Base-by-base conservation (phyloP, 164 flowering plant genomes). In the Magnolia changhungtana region DNA sequence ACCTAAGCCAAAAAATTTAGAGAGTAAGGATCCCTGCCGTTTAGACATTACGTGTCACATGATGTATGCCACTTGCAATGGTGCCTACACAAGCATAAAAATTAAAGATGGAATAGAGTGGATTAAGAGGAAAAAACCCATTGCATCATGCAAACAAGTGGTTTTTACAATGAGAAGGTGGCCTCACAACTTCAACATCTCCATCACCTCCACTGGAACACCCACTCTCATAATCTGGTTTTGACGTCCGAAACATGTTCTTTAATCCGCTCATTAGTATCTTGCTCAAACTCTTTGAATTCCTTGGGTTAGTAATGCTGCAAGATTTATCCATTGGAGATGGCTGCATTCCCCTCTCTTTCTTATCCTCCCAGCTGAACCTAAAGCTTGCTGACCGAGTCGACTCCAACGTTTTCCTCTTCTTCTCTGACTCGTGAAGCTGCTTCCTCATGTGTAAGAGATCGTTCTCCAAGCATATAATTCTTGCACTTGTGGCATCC, bases 381-480 rank as follows among this genome's bases (percentile, higher is more conserved):
- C 89, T 83, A 72, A 89, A 90, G 73, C 98, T 94, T 45, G 82
- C 80, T 2, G 93, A 86, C 71, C 86, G 79, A 6, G 76, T 84
- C 2, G 87, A 75, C 27, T 76, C 83, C 71, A 23, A 45, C 9
- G 16, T 45, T 51, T 58, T 74, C 18, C 76, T 49, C 78, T 58
- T 73, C 66, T 74, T 69, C 72, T 83, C 84, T 0, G 84, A 76
- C 23, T 81, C 84, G 0, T 20, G 55, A 77, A 90, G 67, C 7
- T 82, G 66, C 82, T 83, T 81, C 86, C 80, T 91, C 96, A 95
- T 91, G 61, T 80, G 82, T 63, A 23, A 55, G 2, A 92, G 84
- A 49, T 95, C 94, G 11, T 80, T 77, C 79, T 92, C 97, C 76
- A 95, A 50, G 85, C 79, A 80, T 74, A 85, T 77, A 65, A 95